Percentiles rank a stretch among this genome's conserved stretches.
Conservation (phyloP, 2,329 filamentous ascomycete genomes). For the Sporothrix mexicana region DNA sequence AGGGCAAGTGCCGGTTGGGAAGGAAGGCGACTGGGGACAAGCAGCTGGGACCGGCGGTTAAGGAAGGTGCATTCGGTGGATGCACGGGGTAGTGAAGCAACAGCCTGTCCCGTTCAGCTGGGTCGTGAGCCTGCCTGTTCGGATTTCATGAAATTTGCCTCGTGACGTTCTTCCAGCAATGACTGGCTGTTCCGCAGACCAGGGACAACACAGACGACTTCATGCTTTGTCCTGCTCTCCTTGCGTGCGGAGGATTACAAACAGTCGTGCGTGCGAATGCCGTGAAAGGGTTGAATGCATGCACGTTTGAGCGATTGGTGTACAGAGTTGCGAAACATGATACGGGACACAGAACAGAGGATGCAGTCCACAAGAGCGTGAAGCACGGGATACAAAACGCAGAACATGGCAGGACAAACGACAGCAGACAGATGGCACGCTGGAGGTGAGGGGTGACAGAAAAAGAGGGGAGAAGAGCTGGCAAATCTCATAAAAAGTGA, state of each 20-base stretch:
- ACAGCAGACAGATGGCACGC: not conserved
- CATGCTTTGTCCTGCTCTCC: not conserved
- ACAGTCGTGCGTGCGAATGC: not conserved
- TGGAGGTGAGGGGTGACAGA: not conserved
- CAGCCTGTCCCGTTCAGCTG: not conserved
- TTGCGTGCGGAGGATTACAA: slow-evolving; percentile 12
- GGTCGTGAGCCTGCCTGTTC: too few species aligned
- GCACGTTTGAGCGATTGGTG: not conserved
- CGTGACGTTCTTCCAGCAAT: not conserved
- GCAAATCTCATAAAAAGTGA: too few species aligned
- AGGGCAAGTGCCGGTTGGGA: not conserved
- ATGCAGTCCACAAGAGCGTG: not conserved
- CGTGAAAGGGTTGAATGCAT: not conserved
- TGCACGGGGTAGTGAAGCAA: not conserved
- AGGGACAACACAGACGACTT: not conserved
- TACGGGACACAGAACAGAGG: not conserved
- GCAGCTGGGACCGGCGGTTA: too few species aligned
- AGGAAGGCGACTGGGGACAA: too few species aligned
- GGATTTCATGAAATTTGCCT: too few species aligned
- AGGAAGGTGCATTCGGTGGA: not conserved
- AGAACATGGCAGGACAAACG: not conserved
- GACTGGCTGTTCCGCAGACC: not conserved
- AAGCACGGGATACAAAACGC: not conserved
- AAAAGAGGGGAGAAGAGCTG: too few species aligned
- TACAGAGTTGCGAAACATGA: not conserved